A percentile compares a stretch with the other conserved stretches of the same genome.
Conservation (phyloP, 2,329 filamentous ascomycete genomes). For the Alternaria metachromatica region DNA sequence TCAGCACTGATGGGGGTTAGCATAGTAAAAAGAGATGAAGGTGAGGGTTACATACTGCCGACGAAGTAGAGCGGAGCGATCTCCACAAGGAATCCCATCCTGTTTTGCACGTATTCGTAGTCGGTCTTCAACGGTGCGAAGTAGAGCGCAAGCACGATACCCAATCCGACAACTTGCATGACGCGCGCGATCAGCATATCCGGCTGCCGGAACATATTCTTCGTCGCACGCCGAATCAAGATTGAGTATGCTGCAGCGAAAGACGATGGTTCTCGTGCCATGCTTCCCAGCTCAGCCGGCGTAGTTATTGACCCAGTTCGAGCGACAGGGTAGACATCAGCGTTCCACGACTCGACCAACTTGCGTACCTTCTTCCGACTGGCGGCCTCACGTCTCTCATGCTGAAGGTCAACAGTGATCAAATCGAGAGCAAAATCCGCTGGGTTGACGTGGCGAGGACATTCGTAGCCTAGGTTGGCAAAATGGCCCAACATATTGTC, state of each 20-base stretch:
- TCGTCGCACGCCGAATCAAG: constrained; percentile 69
- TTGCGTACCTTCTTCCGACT: constrained; percentile 67
- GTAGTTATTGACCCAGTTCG: constrained; percentile 59
- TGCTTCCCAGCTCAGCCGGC: constrained; percentile 73
- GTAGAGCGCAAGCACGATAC: constrained; percentile 53
- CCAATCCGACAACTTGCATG: constrained; percentile 49
- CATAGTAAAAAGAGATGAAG: not conserved
- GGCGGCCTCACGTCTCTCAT: constrained; percentile 66
- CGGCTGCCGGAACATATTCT: constrained; percentile 62
- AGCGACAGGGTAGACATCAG: constrained; percentile 33
- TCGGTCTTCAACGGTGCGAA: constrained; percentile 74
- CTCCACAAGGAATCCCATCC: constrained; percentile 76
- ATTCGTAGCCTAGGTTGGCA: constrained; percentile 64
- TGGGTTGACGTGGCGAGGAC: constrained; percentile 74
- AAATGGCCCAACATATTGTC: constrained; percentile 72
- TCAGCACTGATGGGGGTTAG: constrained; percentile 61
- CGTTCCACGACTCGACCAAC: constrained; percentile 67
- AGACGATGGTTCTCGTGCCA: constrained; percentile 68
- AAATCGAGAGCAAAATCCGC: constrained; percentile 80
- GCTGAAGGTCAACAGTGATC: constrained; percentile 77
- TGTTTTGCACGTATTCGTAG: constrained; percentile 73
- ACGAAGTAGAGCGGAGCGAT: constrained; percentile 75
- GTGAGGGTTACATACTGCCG: constrained; percentile 55
- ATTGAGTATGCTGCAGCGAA: constrained; percentile 70
- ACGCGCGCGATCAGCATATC: constrained; percentile 45